Percentiles rank a stretch among this genome's conserved stretches.
These are phyloP conservation scores for Melanomma pulvis-pyrius DNA, from an alignment of 495 filamentous ascomycete species.

Conservation along the genomic window DNA sequence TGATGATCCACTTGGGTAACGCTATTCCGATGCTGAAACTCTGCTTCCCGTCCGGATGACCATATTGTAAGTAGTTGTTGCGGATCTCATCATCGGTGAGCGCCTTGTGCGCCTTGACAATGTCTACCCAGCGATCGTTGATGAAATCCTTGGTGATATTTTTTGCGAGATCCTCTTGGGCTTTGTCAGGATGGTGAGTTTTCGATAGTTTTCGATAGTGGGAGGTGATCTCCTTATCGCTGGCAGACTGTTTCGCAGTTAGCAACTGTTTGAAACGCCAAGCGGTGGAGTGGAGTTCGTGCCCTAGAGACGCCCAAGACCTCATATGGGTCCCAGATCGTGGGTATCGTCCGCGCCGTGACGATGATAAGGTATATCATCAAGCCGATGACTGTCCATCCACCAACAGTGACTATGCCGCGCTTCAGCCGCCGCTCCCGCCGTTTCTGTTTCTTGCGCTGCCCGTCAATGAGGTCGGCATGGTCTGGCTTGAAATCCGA, in stretches of 20 bases:
- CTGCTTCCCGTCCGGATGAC: conserved; percentile 96
- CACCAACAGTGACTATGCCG: conserved; percentile 69
- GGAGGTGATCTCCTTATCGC: conserved; percentile 86
- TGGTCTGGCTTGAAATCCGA: conserved; percentile 81
- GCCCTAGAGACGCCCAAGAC: conserved; percentile 84
- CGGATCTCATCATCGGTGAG: conserved; percentile 95
- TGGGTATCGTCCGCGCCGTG: conserved; percentile 69
- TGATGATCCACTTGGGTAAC: conserved; percentile 87
- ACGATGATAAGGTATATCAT: conserved; percentile 90
- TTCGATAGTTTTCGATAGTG: conserved; percentile 84
- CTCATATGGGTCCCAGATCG: conserved; percentile 96
- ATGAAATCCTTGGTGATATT: conserved; percentile 87
- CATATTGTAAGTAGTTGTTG: conserved; percentile 94
- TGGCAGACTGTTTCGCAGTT: conserved; percentile 61
- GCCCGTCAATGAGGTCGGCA: conserved; percentile 78
- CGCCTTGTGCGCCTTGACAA: conserved; percentile 96
- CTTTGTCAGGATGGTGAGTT: conserved; percentile 91
- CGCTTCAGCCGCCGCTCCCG: conserved; percentile 90
- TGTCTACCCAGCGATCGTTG: conserved; percentile 86
- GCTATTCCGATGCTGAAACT: conserved; percentile 98
- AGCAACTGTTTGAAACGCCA: conserved; percentile 2
- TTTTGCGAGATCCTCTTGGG: conserved; percentile 73
- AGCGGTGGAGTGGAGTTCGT: conserved; percentile 34
- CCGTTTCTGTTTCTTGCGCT: conserved; percentile 85
- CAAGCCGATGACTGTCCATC: conserved; percentile 83